These are phyloP conservation scores for Rhododendron ovatum DNA, from an alignment of 148 eudicot genomes.

Conservation along the genomic window DNA sequence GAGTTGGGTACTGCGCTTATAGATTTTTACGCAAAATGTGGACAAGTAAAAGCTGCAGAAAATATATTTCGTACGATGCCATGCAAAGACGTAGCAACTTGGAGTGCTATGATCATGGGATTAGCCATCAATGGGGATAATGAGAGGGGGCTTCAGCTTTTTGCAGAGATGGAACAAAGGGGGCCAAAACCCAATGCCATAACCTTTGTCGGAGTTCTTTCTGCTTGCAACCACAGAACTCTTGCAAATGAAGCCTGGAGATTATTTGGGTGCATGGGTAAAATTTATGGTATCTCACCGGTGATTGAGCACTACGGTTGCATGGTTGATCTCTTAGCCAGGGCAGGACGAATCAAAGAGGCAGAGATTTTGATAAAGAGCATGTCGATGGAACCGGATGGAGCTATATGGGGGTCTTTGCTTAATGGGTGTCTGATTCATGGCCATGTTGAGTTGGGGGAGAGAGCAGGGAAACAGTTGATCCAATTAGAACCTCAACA, in stretches of 20 bases:
- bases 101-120: slow-evolving; percentile 36
- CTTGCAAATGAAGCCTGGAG: slow-evolving; percentile 18
- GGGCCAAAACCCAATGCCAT: slow-evolving; percentile 32
- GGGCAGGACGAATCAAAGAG: slow-evolving; percentile 21
- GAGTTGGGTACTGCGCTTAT: slow-evolving; percentile 27
- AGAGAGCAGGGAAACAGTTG: slow-evolving; percentile 19
- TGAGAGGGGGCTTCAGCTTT: slow-evolving; percentile 20
- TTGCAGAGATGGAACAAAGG: slow-evolving; percentile 23
- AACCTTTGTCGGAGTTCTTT: slow-evolving; percentile 23
- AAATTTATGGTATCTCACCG: slow-evolving; percentile 21
- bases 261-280: slow-evolving; percentile 29
- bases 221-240: slow-evolving; percentile 27
- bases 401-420: slow-evolving; percentile 40
- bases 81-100: slow-evolving; percentile 26
- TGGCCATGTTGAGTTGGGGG: slow-evolving; percentile 12
- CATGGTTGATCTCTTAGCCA: slow-evolving; percentile 31
- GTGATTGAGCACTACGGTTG: slow-evolving; percentile 35
- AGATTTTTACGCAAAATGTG: slow-evolving; percentile 31
- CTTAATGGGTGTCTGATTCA: slow-evolving; percentile 32
- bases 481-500: slow-evolving; percentile 31
- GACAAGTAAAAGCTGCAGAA: slow-evolving; percentile 16
- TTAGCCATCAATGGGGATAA: slow-evolving; percentile 26
- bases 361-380: slow-evolving; percentile 31
- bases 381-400: slow-evolving; percentile 35
- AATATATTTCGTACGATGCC: slow-evolving; percentile 16